A percentile compares a stretch with the other conserved stretches of the same genome.
Evolutionary conservation across 2,329 filamentous ascomycete genomes (phyloP).

Genomic region (Helminthosporium solani): DNA sequence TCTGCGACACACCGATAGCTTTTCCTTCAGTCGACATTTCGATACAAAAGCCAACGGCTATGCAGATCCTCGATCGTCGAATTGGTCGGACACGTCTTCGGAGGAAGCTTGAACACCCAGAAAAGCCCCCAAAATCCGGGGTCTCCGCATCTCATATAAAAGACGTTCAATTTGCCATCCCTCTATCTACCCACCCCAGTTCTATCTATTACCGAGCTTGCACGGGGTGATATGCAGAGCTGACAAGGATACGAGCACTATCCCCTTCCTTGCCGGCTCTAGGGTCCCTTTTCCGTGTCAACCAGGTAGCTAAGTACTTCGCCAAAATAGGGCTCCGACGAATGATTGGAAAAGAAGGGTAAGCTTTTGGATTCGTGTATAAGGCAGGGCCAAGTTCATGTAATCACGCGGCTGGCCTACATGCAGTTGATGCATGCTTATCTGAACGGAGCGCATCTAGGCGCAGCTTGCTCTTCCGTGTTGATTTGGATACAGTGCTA

Average conservation of each 20-base stretch:
- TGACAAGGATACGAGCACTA: constrained; percentile 3
- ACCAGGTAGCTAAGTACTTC: constrained; percentile 8
- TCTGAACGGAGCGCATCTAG: constrained; percentile 4
- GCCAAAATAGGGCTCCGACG: constrained; percentile 7
- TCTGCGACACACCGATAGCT: constrained; percentile 13
- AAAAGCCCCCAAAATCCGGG: constrained; percentile 6
- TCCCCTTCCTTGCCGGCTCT: constrained; percentile 8
- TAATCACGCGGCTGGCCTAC: constrained; percentile 13
- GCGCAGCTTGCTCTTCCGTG: constrained; percentile 4
- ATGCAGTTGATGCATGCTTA: constrained; percentile 6
- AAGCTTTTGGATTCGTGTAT: constrained; percentile 7
- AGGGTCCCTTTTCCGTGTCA: constrained; percentile 15
- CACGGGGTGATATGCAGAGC: constrained; percentile 8
- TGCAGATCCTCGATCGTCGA: not conserved
- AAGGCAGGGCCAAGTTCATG: constrained; percentile 10
- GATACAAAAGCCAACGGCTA: not conserved
- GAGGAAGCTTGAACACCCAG: constrained; percentile 15
- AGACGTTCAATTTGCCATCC: not conserved
- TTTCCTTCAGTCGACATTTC: constrained; percentile 14
- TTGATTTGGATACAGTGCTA: constrained; percentile 14
- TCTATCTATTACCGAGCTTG: constrained; percentile 10
- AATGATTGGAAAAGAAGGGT: constrained; percentile 19
- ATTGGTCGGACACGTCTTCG: not conserved
- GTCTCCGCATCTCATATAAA: constrained; percentile 14
- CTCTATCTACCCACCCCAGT: constrained; percentile 9